Evolutionary conservation across 1,284 basidiomycete species (phyloP), one percentile per base, ranked within the genome.

Genomic region (Exobasidium cylindrosporum): DNA sequence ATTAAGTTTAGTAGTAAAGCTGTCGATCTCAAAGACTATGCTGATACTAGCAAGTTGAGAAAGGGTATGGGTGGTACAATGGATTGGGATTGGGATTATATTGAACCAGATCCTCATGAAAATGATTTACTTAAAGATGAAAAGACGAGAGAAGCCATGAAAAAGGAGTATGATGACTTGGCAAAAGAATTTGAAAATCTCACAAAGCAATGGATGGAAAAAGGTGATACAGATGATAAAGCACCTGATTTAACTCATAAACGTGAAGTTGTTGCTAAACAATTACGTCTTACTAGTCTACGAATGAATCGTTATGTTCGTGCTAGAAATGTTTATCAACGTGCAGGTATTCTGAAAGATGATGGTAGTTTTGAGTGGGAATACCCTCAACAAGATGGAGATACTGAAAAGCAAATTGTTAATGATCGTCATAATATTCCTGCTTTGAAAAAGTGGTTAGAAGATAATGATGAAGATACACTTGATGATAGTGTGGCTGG

Each of bases 21-120:
- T 24, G 45, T 63, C 29, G 77, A 79, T 45, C 68, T 79, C 49
- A 67, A 65, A 45, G 77, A 79, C 59, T 69, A 72, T 58, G 61
- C 76, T 17, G 63, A 71, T 26, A 49, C 65, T 17, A 63, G 62
- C 61, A 78, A 76, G 67, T 65, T 79, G 52, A 69, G 73, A 30
- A 75, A 72, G 62, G 76, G 68, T 28, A 79, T 79, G 77, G 77
- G 77, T 61, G 77, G 77, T 26, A 79, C 74, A 40, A 70, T 78
- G 65, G 70, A 78, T 59, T 78, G 77, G 76, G 76, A 78, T 56
- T 79, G 77, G 77, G 64, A 76, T 66, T 79, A 79, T 66, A 69
- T 69, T 23, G 77, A 79, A 68, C 76, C 76, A 3, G 67, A 76
- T 54, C 67, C 73, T 11, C 64, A 65, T 17, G 77, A 79, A 63